These are phyloP conservation scores for Fusarium virguliforme DNA, from an alignment of 2,329 filamentous ascomycete genomes.

Conservation along the genomic window DNA sequence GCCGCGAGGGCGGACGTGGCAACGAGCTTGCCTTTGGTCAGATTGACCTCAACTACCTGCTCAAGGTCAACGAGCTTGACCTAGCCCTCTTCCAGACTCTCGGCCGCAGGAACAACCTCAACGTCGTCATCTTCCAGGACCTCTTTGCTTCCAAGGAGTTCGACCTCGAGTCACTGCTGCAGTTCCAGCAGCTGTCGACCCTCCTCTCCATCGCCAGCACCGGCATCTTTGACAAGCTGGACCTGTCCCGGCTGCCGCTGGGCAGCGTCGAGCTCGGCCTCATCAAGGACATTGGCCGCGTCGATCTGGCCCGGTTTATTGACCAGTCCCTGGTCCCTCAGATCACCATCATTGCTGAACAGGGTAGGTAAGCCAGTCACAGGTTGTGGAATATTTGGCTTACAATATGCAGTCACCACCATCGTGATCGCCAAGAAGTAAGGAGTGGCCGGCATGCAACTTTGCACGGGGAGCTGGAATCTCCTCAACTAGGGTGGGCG, in stretches of 20 bases:
- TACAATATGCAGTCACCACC: slow-evolving; percentile 27
- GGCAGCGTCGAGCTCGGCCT: slow-evolving; percentile 53
- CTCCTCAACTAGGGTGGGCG: slow-evolving; percentile 4
- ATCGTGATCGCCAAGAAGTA: slow-evolving; percentile 25
- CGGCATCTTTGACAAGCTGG: slow-evolving; percentile 53
- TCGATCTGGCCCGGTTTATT: slow-evolving; percentile 54
- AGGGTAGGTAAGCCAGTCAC: slow-evolving; percentile 36
- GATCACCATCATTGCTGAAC: slow-evolving; percentile 50
- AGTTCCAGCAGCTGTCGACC: slow-evolving; percentile 61
- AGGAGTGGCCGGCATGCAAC: neutral
- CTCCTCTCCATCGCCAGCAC: slow-evolving; percentile 55
- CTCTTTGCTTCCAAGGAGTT: slow-evolving; percentile 61
- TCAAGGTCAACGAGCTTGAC: slow-evolving; percentile 64
- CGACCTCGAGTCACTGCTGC: slow-evolving; percentile 59
- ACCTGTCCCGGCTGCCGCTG: slow-evolving; percentile 50
- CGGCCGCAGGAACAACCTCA: slow-evolving; percentile 63
- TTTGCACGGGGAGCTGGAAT: slow-evolving; percentile 37
- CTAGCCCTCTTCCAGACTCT: slow-evolving; percentile 60
- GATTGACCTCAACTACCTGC: slow-evolving; percentile 63
- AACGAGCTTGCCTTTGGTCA: slow-evolving; percentile 60
- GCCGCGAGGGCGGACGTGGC: slow-evolving; percentile 59
- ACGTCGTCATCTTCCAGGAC: slow-evolving; percentile 61
- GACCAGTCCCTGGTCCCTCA: slow-evolving; percentile 50
- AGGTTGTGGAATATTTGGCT: neutral
- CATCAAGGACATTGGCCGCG: slow-evolving; percentile 48